A percentile compares a stretch with the other conserved stretches of the same genome.
Evolutionary conservation across 2,329 filamentous ascomycete species (phyloP).

Genomic region (Dactylellina leptospora): DNA sequence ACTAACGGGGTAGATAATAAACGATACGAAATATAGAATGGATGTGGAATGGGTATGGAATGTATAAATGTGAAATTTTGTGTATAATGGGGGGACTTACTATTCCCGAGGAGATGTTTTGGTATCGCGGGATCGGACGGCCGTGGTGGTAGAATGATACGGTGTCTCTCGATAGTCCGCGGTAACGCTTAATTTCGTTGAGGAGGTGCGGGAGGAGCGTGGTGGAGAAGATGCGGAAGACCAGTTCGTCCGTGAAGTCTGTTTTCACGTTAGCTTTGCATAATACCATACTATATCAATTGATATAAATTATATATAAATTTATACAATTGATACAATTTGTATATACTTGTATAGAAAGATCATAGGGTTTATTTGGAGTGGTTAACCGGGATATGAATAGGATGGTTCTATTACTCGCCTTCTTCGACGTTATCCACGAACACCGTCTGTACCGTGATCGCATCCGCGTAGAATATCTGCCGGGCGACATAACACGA

Average conservation of each 20-base stretch:
- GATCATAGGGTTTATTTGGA: neutral
- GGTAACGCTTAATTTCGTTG: slow-evolving; percentile 37
- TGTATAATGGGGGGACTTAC: slow-evolving; percentile 3
- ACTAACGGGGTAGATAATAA: no score
- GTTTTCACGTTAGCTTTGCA: neutral
- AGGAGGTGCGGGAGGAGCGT: slow-evolving; percentile 27
- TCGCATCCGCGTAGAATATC: slow-evolving; percentile 35
- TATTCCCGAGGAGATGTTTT: slow-evolving; percentile 14
- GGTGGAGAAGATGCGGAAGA: slow-evolving; percentile 33
- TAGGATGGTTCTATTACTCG: neutral
- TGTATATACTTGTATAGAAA: neutral
- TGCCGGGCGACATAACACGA: slow-evolving; percentile 35
- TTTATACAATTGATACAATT: neutral
- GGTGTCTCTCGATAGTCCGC: slow-evolving; percentile 3
- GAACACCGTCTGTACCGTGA: slow-evolving; percentile 44
- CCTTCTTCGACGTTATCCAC: slow-evolving; percentile 35
- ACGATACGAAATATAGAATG: neutral
- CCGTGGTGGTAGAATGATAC: slow-evolving; percentile 40
- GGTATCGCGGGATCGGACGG: neutral
- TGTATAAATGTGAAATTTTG: neutral
- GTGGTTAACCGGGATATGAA: neutral
- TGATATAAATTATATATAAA: neutral
- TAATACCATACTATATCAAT: no score
- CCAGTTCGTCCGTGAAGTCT: slow-evolving; percentile 33
- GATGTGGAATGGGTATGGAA: neutral